phyloP scores from a whole-genome alignment of 352 stramenopile species.

The Globisporangium nagaii region DNA sequence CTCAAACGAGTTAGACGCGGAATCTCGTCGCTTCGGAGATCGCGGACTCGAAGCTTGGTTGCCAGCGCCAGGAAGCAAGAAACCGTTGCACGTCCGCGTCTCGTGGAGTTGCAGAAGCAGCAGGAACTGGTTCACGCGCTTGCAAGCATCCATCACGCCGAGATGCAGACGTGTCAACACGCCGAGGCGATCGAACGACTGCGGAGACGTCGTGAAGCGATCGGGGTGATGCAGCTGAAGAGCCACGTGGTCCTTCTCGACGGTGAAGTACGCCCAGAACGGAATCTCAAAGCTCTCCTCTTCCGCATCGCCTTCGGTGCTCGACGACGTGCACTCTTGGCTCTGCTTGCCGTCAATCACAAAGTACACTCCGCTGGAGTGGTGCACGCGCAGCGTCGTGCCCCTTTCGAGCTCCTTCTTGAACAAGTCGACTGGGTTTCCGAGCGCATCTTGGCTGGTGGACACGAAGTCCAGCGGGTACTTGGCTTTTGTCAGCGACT shows the following conservation, averaged over 20 bases:
- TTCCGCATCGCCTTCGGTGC: background rate
- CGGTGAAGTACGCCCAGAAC: constrained; percentile 77
- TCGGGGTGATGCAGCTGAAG: constrained; percentile 64
- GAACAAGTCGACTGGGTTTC: constrained; percentile 55
- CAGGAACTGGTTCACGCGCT: constrained; percentile 82
- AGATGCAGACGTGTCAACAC: constrained; percentile 74
- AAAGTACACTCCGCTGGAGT: constrained; percentile 67
- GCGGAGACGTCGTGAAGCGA: constrained; percentile 11
- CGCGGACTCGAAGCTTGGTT: constrained; percentile 30
- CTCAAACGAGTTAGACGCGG: constrained; percentile 20
- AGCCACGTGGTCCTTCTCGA: constrained; percentile 40
- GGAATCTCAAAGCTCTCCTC: constrained; percentile 38
- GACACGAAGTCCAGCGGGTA: constrained; percentile 75
- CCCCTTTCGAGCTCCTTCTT: constrained; percentile 50
- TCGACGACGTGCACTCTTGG: background rate
- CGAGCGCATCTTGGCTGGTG: constrained; percentile 45
- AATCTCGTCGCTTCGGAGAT: constrained; percentile 31
- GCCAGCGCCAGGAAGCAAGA: constrained; percentile 48
- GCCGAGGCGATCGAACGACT: constrained; percentile 42
- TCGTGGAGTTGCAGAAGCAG: constrained; percentile 83
- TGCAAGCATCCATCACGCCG: constrained; percentile 57
- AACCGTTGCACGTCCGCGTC: constrained; percentile 64
- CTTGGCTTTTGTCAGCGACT: constrained; percentile 53
- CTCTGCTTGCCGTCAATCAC: constrained; percentile 33
- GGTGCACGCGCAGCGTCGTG: constrained; percentile 37